phyloP scores from a whole-genome alignment of 805 yeast genomes.

The Candida germanica region DNA sequence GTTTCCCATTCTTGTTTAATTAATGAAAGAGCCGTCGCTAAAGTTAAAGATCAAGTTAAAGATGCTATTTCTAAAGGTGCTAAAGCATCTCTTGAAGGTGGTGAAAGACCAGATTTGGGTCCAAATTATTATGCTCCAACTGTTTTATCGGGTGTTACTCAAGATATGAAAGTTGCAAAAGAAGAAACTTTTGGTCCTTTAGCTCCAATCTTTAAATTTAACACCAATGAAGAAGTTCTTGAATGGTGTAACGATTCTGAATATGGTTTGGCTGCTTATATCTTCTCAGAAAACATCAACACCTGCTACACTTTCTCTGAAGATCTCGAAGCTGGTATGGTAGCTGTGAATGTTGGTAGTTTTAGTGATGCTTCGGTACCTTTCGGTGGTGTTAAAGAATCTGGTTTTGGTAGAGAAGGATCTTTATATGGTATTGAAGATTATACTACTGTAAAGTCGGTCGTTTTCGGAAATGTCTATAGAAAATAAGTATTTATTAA shows the following conservation, averaged over 20 bases:
- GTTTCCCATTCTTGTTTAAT: conserved; percentile 59
- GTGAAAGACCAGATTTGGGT: conserved; percentile 48
- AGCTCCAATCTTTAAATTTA: conserved; percentile 54
- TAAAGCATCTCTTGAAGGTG: conserved; percentile 48
- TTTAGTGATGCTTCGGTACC: conserved; percentile 62
- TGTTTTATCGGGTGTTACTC: conserved; percentile 49
- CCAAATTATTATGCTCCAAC: conserved; percentile 54
- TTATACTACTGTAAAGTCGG: conserved; percentile 56
- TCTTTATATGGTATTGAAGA: conserved; percentile 74
- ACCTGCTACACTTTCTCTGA: conserved; percentile 53
- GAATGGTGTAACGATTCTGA: conserved; percentile 51
- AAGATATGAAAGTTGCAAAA: conserved; percentile 45
- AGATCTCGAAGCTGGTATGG: conserved; percentile 63
- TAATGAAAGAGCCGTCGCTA: conserved; percentile 46
- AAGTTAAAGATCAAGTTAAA: conserved; percentile 51
- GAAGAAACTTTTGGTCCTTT: conserved; percentile 70
- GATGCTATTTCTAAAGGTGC: conserved; percentile 60
- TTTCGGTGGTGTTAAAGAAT: conserved; percentile 75
- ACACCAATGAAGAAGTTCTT: conserved; percentile 52
- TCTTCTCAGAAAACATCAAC: conserved; percentile 51
- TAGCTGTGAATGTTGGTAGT: conserved; percentile 56
- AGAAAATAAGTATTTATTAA: conserved; percentile 6
- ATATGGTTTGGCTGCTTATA: conserved; percentile 59
- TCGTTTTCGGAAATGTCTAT: conserved; percentile 47
- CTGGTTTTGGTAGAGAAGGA: conserved; percentile 82